phyloP scores from a whole-genome alignment of 1,284 basidiomycete species.

The Naganishia sp. region DNA sequence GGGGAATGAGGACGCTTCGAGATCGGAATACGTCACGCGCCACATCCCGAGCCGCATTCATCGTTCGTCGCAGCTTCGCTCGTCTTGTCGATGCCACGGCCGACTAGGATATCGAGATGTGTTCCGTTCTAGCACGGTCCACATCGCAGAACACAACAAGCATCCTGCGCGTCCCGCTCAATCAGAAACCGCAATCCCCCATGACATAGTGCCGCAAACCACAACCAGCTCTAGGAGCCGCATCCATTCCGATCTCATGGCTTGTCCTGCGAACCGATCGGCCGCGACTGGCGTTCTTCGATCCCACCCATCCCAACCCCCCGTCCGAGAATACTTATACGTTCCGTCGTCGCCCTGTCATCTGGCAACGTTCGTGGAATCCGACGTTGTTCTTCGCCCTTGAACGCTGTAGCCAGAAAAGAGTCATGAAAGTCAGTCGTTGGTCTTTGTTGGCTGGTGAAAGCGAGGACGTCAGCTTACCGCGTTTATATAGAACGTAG shows the following conservation, averaged over 20 bases:
- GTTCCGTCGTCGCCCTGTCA: slow-evolving; percentile 14
- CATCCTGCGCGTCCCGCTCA: too few relatives aligned
- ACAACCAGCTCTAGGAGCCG: not conserved
- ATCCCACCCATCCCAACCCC: slow-evolving; percentile 15
- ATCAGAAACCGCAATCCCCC: too few relatives aligned
- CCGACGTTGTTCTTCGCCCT: slow-evolving; percentile 49
- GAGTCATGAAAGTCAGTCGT: not conserved
- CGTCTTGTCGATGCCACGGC: too few relatives aligned
- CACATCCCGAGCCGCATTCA: too few relatives aligned
- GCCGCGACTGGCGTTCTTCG: slow-evolving; percentile 3
- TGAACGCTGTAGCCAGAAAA: slow-evolving; percentile 33
- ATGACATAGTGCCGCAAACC: too few relatives aligned
- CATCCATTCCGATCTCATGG: not conserved
- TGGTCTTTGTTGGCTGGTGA: too few relatives aligned
- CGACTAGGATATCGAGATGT: too few relatives aligned
- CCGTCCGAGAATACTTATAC: slow-evolving; percentile 24
- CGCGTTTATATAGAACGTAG: slow-evolving; percentile 49
- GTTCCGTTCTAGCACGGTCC: too few relatives aligned
- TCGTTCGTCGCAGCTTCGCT: too few relatives aligned
- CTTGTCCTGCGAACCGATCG: not conserved
- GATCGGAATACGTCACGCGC: too few relatives aligned
- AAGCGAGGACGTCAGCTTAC: slow-evolving; percentile 36
- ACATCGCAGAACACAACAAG: too few relatives aligned
- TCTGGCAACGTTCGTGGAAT: slow-evolving; percentile 36
- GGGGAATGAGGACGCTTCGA: too few relatives aligned